phyloP scores from a whole-genome alignment of 768 basidiomycete genomes.

The Amanita jacksonii region DNA sequence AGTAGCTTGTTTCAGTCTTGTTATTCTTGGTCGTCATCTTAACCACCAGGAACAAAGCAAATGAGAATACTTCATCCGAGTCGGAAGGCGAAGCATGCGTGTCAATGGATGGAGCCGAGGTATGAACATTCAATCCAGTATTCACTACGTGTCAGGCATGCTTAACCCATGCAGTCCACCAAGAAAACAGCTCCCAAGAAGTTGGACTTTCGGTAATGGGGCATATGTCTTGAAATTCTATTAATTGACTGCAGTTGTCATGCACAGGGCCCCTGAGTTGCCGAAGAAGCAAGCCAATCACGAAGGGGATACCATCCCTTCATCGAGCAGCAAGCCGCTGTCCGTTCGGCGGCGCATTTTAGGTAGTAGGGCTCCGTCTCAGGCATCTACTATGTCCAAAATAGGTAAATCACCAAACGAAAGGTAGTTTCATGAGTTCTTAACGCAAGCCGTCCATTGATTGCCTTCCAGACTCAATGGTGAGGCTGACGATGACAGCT shows the following conservation, averaged over 20 bases:
- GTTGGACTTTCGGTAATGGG: constrained; percentile 9
- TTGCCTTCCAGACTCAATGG: constrained; percentile 17
- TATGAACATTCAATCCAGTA: constrained; percentile 8
- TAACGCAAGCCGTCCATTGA: constrained; percentile 3
- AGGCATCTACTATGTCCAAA: neutral
- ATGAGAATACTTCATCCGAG: constrained; percentile 1
- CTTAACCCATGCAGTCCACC: constrained; percentile 5
- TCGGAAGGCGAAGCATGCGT: no score
- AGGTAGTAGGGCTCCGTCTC: neutral
- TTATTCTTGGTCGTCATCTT: neutral
- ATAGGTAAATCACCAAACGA: neutral
- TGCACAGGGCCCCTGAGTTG: neutral
- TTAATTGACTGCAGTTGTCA: constrained; percentile 1
- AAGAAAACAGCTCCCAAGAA: constrained; percentile 2
- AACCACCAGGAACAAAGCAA: neutral
- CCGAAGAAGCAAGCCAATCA: neutral
- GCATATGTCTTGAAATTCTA: neutral
- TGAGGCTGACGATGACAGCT: constrained; percentile 40
- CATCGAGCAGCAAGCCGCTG: neutral
- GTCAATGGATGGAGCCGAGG: constrained; percentile 9
- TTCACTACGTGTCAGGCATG: constrained; percentile 1
- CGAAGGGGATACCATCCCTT: neutral
- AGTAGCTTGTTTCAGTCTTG: neutral
- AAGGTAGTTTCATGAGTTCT: neutral
- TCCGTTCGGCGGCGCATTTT: no score